phyloP scores from a whole-genome alignment of 1,284 basidiomycete species.

The Rhodotorula glutinis region DNA sequence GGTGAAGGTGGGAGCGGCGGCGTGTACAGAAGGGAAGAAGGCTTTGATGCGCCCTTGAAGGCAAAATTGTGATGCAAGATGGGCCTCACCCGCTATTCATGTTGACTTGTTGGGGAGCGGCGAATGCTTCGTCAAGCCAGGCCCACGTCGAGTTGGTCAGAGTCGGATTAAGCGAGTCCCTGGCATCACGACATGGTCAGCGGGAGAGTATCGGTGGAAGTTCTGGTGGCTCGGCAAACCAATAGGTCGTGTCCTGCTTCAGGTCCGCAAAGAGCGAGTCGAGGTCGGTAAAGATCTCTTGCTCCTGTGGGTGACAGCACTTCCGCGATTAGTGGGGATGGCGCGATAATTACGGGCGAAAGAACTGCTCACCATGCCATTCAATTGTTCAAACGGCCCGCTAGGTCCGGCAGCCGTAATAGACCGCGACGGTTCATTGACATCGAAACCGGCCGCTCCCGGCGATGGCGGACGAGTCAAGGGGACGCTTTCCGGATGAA shows the following conservation, averaged over 20 bases:
- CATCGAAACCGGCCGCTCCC: too few species aligned
- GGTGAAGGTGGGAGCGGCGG: constrained; percentile 36
- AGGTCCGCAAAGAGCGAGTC: constrained; percentile 10
- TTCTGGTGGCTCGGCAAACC: background rate
- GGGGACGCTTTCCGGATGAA: constrained; percentile 1
- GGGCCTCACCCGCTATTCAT: background rate
- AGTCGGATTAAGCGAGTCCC: constrained; percentile 10
- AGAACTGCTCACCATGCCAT: constrained; percentile 1
- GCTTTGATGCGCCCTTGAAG: constrained; percentile 9
- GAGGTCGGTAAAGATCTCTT: constrained; percentile 10
- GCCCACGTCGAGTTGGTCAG: constrained; percentile 8
- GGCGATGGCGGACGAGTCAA: background rate
- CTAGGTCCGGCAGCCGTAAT: too few species aligned
- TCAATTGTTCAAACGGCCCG: constrained; percentile 17
- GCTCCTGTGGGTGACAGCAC: too few species aligned
- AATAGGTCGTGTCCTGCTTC: constrained; percentile 4
- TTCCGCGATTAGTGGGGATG: too few species aligned
- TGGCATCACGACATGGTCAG: background rate
- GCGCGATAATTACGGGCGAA: too few species aligned
- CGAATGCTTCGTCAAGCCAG: constrained; percentile 1
- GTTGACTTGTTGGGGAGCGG: background rate
- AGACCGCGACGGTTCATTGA: too few species aligned
- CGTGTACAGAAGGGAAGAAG: constrained; percentile 35
- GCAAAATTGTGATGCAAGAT: constrained; percentile 11
- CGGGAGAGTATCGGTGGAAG: too few species aligned